Evolutionary conservation across 139 green algal genomes (phyloP).

Genomic region (Mesotaenium endlicherianum): DNA sequence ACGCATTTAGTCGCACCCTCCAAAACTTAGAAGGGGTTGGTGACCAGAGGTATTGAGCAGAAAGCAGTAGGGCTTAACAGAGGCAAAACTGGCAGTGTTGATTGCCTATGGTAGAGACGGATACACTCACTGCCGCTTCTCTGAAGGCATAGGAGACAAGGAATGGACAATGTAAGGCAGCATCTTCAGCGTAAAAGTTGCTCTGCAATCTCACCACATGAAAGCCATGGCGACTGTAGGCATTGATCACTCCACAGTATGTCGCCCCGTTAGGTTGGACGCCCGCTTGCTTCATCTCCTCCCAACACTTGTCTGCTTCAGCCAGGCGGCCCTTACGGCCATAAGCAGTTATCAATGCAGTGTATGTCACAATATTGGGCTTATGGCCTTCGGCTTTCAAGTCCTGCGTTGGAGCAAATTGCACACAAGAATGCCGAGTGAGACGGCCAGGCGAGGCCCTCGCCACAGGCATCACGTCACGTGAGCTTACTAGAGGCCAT

Average conservation of each 20-base stretch:
- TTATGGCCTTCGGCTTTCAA: slow-evolving; percentile 5
- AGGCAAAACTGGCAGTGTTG: neutral
- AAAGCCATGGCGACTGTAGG: slow-evolving; percentile 22
- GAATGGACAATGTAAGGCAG: too few species aligned
- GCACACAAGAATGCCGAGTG: too few species aligned
- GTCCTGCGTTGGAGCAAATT: slow-evolving; percentile 14
- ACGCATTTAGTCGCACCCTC: too few species aligned
- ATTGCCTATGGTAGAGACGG: too few species aligned
- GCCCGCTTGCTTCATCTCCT: slow-evolving; percentile 19
- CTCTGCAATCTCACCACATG: slow-evolving; percentile 22
- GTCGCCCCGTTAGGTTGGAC: slow-evolving; percentile 17
- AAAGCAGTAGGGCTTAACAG: neutral
- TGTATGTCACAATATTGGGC: slow-evolving; percentile 31
- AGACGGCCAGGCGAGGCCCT: too few species aligned
- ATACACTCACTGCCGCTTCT: too few species aligned
- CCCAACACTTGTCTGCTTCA: slow-evolving; percentile 26
- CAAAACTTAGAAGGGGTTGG: too few species aligned
- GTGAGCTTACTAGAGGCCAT: too few species aligned
- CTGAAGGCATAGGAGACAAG: too few species aligned
- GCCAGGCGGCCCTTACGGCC: slow-evolving; percentile 3
- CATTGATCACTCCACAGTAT: slow-evolving; percentile 44
- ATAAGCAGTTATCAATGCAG: slow-evolving; percentile 44
- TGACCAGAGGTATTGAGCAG: neutral
- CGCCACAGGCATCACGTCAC: too few species aligned
- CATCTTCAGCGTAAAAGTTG: too few species aligned